Evolutionary conservation across 2,329 filamentous ascomycete species (phyloP), one percentile per base, ranked within the genome.

Genomic region (Alternaria alternata): DNA sequence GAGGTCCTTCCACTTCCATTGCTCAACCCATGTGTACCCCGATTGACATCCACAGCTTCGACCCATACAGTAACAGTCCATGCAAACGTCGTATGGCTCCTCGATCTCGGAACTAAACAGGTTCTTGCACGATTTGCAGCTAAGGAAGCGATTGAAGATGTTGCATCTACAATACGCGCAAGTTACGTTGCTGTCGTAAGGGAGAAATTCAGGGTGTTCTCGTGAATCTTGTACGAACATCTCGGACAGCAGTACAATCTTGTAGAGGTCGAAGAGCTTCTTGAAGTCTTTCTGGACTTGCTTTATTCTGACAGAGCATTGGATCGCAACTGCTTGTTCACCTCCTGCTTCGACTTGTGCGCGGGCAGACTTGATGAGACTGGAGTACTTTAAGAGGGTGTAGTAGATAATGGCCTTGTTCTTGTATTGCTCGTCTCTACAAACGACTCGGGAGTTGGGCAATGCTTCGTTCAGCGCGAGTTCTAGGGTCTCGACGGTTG

Each of bases 11-110:
- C 94, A 98, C 12, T 87, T 82, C 85, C 94, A 97, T 75, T 98
- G 95, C 75, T 99, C 94, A 51, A 92, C 93, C 94, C 94, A 99
- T 62, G 87, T 88, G 11, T 97, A 85, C 11, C 88, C 89, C 4
- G 94, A 96, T 51, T 96, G 86, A 73, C 95, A 99, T 3, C 87
- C 88, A 75, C 95, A 99, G 46, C 94, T 97, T 52, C 95, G 88
- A 22, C 95, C 95, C 91, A 98, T 96, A n/a, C 89, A 91, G 74
- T 96, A 99, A 75, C 95, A 99, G 69, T 99, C 95, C 91, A 99
- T 94, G 74, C 95, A 99, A 22, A 99, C 86, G 76, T 99, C 95
- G 75, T 98, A 99, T 0, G 92, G 92, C 73, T 98, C 88, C 32
- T 89, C 92, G 56, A 93, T 90, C 26, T 88, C 91, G 60, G 86